These are phyloP conservation scores for Rhododendron williamsianum DNA, from an alignment of 148 eudicot genomes.

Conservation along the genomic window DNA sequence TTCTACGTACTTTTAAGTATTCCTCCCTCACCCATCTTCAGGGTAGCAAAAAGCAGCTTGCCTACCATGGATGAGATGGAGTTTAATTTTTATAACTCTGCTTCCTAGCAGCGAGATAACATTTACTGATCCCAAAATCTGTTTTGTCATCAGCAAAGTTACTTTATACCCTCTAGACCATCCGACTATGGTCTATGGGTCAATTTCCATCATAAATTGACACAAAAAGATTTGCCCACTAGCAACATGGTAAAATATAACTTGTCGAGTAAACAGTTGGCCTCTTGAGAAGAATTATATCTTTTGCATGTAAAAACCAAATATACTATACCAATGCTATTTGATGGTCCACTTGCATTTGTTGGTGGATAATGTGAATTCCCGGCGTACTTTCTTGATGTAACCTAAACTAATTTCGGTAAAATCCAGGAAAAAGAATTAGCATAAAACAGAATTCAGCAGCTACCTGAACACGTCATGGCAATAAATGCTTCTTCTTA, in stretches of 20 bases:
- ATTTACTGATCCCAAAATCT: background rate
- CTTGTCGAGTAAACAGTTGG: background rate
- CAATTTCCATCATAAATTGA: background rate
- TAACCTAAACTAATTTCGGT: background rate
- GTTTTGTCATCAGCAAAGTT: background rate
- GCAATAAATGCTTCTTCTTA: conserved; percentile 66
- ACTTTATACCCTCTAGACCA: background rate
- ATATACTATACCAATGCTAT: background rate
- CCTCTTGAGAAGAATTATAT: background rate
- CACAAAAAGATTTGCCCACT: background rate
- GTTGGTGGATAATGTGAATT: background rate
- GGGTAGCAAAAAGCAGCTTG: background rate
- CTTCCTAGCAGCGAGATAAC: background rate
- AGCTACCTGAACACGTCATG: conserved; percentile 71
- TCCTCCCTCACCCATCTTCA: conserved; percentile 1
- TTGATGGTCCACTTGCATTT: background rate
- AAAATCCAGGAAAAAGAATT: background rate
- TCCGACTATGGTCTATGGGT: background rate
- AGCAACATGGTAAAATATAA: background rate
- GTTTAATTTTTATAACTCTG: background rate
- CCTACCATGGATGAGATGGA: background rate
- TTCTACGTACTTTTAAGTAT: background rate
- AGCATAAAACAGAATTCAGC: background rate
- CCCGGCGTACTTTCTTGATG: background rate
- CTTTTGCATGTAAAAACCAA: background rate